Conservation (phyloP, 192 early-diverging fungal species). For the Gamsiella multidivaricata region DNA sequence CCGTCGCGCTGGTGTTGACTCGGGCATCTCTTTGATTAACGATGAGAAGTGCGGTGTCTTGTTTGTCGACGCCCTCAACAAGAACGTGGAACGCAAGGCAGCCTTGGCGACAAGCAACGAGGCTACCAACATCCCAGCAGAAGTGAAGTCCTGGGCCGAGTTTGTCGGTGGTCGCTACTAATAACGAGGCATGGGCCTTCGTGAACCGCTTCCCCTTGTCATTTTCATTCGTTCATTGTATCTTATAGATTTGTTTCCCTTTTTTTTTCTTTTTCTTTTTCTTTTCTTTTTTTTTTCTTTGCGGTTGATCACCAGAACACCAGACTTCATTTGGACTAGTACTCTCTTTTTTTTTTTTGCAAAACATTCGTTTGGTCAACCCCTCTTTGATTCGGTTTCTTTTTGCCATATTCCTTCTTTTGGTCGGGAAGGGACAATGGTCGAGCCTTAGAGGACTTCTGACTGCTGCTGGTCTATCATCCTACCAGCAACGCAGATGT, state of each 20-base stretch:
- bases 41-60: conserved; percentile 94
- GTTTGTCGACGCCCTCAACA: conserved; percentile 87
- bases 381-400: not conserved
- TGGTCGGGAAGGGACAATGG: conserved; percentile 34
- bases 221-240: not conserved
- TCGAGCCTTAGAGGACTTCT: not conserved
- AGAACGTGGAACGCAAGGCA: conserved; percentile 58
- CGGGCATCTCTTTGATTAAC: conserved; percentile 95
- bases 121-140: conserved; percentile 62
- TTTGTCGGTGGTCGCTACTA: conserved; percentile 66
- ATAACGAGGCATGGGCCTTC: not conserved
- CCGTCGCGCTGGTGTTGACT: conserved; percentile 96
- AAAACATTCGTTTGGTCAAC: not conserved
- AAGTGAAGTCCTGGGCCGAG: conserved; percentile 77
- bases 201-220: not conserved
- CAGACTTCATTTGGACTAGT: no score
- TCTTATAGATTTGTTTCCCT: not conserved
- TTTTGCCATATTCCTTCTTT: conserved; percentile 20
- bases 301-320: no score
- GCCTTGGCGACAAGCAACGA: conserved; percentile 40
- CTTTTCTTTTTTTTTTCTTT: conserved; percentile 19
- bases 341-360: conserved; percentile 1
- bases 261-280: conserved; percentile 19
- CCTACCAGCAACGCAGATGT: not conserved
- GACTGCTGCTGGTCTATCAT: not conserved